phyloP scores from a whole-genome alignment of 371 early-diverging fungal species.

The Polyrhizophydium stewartii region DNA sequence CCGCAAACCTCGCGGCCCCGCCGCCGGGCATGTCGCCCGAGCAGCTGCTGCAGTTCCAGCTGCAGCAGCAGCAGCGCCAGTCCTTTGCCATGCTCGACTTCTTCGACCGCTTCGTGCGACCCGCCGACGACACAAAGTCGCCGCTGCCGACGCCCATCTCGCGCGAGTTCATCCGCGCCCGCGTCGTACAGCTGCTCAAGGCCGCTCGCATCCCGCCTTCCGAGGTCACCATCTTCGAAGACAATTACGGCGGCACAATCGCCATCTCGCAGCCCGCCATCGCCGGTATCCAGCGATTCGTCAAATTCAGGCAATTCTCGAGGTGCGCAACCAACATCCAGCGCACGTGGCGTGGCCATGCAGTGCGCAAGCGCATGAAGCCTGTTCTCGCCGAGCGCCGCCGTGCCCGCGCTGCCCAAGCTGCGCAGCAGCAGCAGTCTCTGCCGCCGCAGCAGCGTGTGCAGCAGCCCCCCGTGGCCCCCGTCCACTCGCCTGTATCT shows the following conservation, averaged over 20 bases:
- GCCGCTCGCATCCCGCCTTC: not conserved
- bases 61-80: not conserved
- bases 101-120: conserved; percentile 5
- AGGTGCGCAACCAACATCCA: not conserved
- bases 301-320: not conserved
- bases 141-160: conserved; percentile 10
- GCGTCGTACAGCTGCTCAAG: not conserved
- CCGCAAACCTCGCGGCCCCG: too few relatives aligned
- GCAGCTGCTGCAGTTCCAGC: conserved; percentile 5
- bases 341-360: not conserved
- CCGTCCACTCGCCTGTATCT: too few relatives aligned
- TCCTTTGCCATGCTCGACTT: conserved; percentile 13
- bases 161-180: not conserved
- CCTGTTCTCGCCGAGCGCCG: not conserved
- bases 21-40: not conserved
- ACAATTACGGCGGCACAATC: conserved; percentile 4
- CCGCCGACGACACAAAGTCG: conserved; percentile 9
- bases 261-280: not conserved
- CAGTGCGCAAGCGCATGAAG: not conserved
- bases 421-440: not conserved
- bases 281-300: not conserved
- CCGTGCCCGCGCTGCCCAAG: not conserved
- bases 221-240: conserved; percentile 2
- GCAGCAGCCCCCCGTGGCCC: not conserved
- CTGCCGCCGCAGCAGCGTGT: not conserved